These are phyloP conservation scores for Leccinum subatratum DNA, from an alignment of 1,284 basidiomycete species.

Conservation along the genomic window DNA sequence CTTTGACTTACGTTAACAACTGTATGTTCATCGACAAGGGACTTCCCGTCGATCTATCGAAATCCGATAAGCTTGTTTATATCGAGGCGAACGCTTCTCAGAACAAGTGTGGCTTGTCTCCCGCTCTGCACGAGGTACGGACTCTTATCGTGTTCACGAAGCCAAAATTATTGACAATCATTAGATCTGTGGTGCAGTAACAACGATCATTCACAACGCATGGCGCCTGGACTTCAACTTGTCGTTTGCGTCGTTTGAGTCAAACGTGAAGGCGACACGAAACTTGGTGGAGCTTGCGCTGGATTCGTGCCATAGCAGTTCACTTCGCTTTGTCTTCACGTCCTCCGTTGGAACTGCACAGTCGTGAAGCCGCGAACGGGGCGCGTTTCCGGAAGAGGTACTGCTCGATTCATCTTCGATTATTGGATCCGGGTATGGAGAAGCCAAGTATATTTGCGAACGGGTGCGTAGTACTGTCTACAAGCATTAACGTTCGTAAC, in stretches of 20 bases:
- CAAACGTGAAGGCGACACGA: slow-evolving; percentile 9
- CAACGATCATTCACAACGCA: slow-evolving; percentile 14
- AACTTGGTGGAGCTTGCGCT: slow-evolving; percentile 9
- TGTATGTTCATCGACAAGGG: slow-evolving; percentile 10
- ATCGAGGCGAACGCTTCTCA: slow-evolving; percentile 12
- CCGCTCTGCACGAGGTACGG: slow-evolving; percentile 10
- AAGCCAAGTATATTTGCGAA: slow-evolving; percentile 13
- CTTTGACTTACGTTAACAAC: not conserved
- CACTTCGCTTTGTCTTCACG: slow-evolving; percentile 10
- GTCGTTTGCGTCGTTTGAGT: slow-evolving; percentile 8
- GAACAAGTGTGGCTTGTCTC: slow-evolving; percentile 8
- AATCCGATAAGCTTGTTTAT: slow-evolving; percentile 9
- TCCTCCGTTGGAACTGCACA: slow-evolving; percentile 12
- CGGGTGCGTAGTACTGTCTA: slow-evolving; percentile 3
- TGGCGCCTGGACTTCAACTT: slow-evolving; percentile 17
- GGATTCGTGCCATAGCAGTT: slow-evolving; percentile 1
- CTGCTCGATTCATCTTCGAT: slow-evolving; percentile 1
- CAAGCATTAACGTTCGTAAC: not conserved
- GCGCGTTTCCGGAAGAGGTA: slow-evolving; percentile 9
- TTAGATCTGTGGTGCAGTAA: slow-evolving; percentile 4
- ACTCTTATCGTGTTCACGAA: too few relatives aligned
- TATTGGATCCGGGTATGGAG: slow-evolving; percentile 13
- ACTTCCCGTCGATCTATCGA: slow-evolving; percentile 8
- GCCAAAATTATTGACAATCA: not conserved
- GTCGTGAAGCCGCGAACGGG: slow-evolving; percentile 8